Evolutionary conservation across 768 basidiomycete genomes (phyloP).

Genomic region (Kondoa malvinella): DNA sequence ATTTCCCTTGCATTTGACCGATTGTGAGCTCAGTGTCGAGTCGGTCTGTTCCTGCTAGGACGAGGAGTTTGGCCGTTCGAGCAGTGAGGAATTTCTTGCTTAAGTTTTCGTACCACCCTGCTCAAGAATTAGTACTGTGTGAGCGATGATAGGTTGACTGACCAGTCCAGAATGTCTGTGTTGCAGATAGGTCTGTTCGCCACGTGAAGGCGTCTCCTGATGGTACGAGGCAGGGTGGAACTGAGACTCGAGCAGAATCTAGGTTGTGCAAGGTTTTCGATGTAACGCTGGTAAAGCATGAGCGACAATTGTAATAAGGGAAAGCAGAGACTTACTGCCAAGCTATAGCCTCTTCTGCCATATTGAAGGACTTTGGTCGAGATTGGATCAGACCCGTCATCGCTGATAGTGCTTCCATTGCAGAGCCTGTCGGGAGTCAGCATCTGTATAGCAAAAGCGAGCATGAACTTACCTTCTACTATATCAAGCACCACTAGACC

Average conservation of each 20-base stretch:
- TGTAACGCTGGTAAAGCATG: constrained; percentile 41
- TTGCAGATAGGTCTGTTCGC: constrained; percentile 67
- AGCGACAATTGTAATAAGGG: background rate
- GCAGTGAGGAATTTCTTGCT: constrained; percentile 61
- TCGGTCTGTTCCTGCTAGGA: constrained; percentile 81
- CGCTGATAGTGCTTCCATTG: constrained; percentile 75
- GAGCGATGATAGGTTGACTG: constrained; percentile 3
- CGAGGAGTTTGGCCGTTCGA: constrained; percentile 64
- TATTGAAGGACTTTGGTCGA: constrained; percentile 70
- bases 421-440: constrained; percentile 46
- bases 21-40: constrained; percentile 89
- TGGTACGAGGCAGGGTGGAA: constrained; percentile 57
- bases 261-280: constrained; percentile 69
- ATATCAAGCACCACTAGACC: constrained; percentile 74
- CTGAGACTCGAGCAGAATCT: constrained; percentile 68
- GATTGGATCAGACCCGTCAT: constrained; percentile 78
- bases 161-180: constrained; percentile 83
- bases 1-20: constrained; percentile 90
- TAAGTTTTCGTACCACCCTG: constrained; percentile 81
- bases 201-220: constrained; percentile 41
- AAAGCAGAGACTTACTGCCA: constrained; percentile 64
- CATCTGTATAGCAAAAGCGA: background rate
- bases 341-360: constrained; percentile 65
- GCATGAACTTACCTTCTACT: constrained; percentile 52
- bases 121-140: constrained; percentile 1